These are phyloP conservation scores for Gnaphalium uliginosum DNA, from an alignment of 129 eudicot genomes.

Conservation along the genomic window DNA sequence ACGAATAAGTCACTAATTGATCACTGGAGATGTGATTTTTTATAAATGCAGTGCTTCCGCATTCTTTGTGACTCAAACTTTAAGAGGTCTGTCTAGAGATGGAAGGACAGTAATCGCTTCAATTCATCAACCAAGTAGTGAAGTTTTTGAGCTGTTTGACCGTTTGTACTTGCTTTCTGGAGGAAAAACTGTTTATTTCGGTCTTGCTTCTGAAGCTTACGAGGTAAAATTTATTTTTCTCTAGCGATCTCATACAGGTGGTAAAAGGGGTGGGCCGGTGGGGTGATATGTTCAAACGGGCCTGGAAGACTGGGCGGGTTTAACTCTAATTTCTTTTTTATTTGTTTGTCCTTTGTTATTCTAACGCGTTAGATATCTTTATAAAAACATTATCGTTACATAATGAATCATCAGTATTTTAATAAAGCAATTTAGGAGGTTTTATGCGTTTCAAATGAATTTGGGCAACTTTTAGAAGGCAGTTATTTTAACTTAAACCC, in stretches of 20 bases:
- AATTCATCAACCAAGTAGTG: slow-evolving; percentile 99
- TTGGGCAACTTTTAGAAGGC: too few relatives aligned
- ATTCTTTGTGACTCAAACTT: slow-evolving; percentile 90
- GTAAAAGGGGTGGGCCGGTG: not conserved
- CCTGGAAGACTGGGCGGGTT: not conserved
- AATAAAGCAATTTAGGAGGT: not conserved
- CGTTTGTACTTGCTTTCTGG: slow-evolving; percentile 88
- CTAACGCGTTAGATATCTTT: not conserved
- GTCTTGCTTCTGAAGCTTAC: slow-evolving; percentile 90
- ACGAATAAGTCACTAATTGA: slow-evolving; percentile 1
- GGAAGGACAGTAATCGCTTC: slow-evolving; percentile 99
- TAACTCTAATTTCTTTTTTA: not conserved
- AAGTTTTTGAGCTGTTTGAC: slow-evolving; percentile 94
- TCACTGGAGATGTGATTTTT: not conserved
- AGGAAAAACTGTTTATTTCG: slow-evolving; percentile 95
- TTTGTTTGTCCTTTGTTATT: not conserved
- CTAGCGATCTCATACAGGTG: not conserved
- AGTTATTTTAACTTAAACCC: too few relatives aligned
- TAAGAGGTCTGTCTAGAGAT: slow-evolving; percentile 83
- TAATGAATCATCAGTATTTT: too few relatives aligned
- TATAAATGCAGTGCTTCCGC: slow-evolving; percentile 78
- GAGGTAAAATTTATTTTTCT: slow-evolving; percentile 53
- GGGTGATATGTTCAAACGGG: not conserved
- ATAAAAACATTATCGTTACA: not conserved
- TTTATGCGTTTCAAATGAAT: too few relatives aligned